These are phyloP conservation scores for Sporisorium scitamineum DNA, from an alignment of 1,284 basidiomycete species.

Conservation along the genomic window DNA sequence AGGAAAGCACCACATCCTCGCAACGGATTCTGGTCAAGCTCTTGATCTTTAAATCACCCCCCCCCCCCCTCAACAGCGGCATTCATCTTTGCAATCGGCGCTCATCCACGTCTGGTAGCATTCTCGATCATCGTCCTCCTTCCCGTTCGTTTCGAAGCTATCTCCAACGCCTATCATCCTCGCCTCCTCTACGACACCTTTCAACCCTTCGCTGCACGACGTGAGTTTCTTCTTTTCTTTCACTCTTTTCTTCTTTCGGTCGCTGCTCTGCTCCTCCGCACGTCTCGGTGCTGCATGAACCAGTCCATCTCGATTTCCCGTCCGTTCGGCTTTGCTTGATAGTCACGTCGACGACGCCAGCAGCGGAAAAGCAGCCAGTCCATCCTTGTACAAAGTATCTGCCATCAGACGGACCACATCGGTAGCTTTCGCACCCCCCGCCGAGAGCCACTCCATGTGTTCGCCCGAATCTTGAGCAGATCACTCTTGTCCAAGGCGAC, in stretches of 20 bases:
- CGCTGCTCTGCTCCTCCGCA: neutral
- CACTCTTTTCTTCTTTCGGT: neutral
- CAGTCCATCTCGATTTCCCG: neutral
- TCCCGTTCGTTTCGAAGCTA: neutral
- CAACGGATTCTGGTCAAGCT: constrained; percentile 19
- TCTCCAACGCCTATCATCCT: neutral
- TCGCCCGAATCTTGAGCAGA: neutral
- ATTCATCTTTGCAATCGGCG: constrained; percentile 29
- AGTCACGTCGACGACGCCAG: constrained; percentile 48
- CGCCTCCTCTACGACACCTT: neutral
- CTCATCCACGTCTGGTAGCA: neutral
- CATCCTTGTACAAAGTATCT: neutral
- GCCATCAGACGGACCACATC: neutral
- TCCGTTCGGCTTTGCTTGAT: constrained; percentile 22
- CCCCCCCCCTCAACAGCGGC: constrained; percentile 38
- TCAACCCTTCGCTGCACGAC: constrained; percentile 28
- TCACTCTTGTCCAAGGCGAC: constrained; percentile 6
- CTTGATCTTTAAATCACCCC: constrained; percentile 37
- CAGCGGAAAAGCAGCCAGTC: constrained; percentile 20
- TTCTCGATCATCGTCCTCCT: constrained; percentile 1
- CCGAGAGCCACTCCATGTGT: neutral
- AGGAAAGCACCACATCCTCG: constrained; percentile 10
- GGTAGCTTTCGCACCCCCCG: neutral
- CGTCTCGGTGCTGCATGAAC: neutral
- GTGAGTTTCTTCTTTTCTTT: constrained; percentile 25